Evolutionary conservation across 2,329 filamentous ascomycete genomes (phyloP), one percentile per base, ranked within the genome.

Genomic region (Neocucurbitaria cava): DNA sequence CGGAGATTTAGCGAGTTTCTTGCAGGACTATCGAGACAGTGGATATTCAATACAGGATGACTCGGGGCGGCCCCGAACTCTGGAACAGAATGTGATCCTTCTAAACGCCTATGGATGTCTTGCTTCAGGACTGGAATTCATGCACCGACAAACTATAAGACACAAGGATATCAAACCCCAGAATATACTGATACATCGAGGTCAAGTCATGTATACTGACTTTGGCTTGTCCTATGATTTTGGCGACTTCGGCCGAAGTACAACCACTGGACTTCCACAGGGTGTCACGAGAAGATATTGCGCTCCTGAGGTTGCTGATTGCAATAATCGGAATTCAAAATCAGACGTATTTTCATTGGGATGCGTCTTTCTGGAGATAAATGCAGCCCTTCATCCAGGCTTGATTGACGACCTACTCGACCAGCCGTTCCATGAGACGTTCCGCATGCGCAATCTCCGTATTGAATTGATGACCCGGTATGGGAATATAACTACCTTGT

Each of bases 161-260:
- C 61, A 66, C 42, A 61, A 61, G 35, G 63, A 66, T 21, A 65
- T 66, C 26, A 68, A 66, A 28, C 63, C 62, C 7, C 46, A 51
- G 20, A 65, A 64, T 36, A 61, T 64, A 8, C 56, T 65, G 9
- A 38, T 64, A 17, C 46, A 64, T 18, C 35, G 28, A 1, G 47
- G 51, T 2, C 49, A 38, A 3, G 31, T 62, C 5, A 42, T 65
- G 9, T 64, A 60, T 28, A 59, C 62, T 1, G 60, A 65, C 35
- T 65, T 65, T 17, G 58, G 60, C 3, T 18, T 49, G 13, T 51
- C 62, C 3, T 40, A 46, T 18, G 56, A 65, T 35, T 50, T 24
- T 28, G 39, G 38, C n/a, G 33, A 31, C 11, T 21, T 20, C 3
- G 26, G 39, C 1, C 28, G 41, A 3, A 54, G 50, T 38, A 60